Evolutionary conservation across 1,284 basidiomycete species (phyloP).

Genomic region (Apiotrichum porosum): DNA sequence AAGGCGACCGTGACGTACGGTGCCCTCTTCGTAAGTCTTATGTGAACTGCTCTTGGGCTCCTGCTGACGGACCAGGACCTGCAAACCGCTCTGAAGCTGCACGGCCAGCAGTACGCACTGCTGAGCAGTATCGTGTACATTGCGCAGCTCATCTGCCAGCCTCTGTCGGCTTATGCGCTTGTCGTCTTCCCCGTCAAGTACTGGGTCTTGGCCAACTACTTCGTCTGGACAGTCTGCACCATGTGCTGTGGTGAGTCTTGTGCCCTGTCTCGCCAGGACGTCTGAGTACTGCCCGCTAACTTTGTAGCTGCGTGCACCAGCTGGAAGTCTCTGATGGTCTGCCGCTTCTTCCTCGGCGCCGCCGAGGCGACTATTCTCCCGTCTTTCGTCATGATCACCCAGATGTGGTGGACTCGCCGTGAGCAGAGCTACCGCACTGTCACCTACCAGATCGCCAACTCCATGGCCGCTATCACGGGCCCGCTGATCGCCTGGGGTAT

Average conservation of each 20-base stretch:
- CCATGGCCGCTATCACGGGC: constrained; percentile 19
- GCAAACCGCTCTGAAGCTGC: constrained; percentile 9
- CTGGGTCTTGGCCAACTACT: constrained; percentile 8
- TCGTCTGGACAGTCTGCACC: constrained; percentile 32
- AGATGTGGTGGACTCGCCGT: constrained; percentile 38
- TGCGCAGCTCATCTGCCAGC: constrained; percentile 23
- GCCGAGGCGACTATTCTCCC: constrained; percentile 29
- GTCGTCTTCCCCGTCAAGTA: constrained; percentile 24
- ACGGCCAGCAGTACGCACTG: constrained; percentile 23
- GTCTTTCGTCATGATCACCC: constrained; percentile 16
- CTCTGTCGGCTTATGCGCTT: constrained; percentile 20
- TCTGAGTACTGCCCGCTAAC: constrained; percentile 31
- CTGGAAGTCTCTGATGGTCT: constrained; percentile 37
- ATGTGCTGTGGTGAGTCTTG: constrained; percentile 20
- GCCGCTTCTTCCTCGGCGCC: constrained; percentile 35
- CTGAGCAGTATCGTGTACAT: constrained; percentile 22
- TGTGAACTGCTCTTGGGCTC: too few species aligned
- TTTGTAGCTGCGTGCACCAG: constrained; percentile 35
- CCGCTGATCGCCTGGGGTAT: constrained; percentile 37
- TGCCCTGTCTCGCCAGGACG: too few species aligned
- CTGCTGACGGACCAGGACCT: too few species aligned
- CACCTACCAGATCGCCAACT: constrained; percentile 3
- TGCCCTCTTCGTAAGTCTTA: constrained; percentile 44
- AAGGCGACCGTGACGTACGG: constrained; percentile 43
- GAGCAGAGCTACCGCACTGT: constrained; percentile 30